Evolutionary conservation across 495 filamentous ascomycete genomes (phyloP).

Genomic region (Annulohypoxylon nitens): DNA sequence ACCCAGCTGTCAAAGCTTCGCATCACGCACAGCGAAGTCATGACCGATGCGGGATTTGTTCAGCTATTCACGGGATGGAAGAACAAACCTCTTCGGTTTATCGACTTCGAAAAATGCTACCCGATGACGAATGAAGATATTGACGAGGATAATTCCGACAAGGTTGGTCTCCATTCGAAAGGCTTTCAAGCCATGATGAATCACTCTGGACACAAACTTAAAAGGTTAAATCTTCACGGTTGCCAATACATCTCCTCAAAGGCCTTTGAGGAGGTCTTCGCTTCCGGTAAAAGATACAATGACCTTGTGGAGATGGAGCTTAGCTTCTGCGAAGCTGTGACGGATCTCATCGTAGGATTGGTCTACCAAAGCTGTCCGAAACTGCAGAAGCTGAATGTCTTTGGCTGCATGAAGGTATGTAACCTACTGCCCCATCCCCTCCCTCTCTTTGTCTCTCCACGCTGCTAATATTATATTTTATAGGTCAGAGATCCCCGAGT

Average conservation of each 20-base stretch:
- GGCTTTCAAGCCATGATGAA: constrained; percentile 85
- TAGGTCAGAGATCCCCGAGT: constrained; percentile 74
- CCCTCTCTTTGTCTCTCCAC: not conserved
- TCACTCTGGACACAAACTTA: constrained; percentile 77
- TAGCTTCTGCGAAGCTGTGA: constrained; percentile 79
- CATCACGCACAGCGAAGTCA: constrained; percentile 77
- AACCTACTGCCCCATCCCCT: not conserved
- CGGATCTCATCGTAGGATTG: constrained; percentile 77
- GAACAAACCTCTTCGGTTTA: constrained; percentile 74
- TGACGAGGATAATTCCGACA: constrained; percentile 71
- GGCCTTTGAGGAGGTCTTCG: constrained; percentile 79
- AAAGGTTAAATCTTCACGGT: constrained; percentile 76
- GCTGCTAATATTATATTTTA: constrained; percentile 38
- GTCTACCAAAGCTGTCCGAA: constrained; percentile 82
- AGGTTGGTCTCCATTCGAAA: constrained; percentile 75
- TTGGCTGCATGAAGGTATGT: constrained; percentile 79
- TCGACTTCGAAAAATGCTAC: constrained; percentile 80
- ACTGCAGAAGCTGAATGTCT: constrained; percentile 79
- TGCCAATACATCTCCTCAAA: constrained; percentile 80
- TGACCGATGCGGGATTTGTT: constrained; percentile 77
- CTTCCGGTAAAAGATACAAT: constrained; percentile 69
- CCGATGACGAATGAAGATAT: constrained; percentile 73
- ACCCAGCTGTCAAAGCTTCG: constrained; percentile 77
- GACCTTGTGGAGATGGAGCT: constrained; percentile 78
- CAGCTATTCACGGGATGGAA: constrained; percentile 80